Percentiles rank a stretch among this genome's conserved stretches.
Evolutionary conservation across 805 yeast genomes (phyloP).

Genomic region (Yarrowia bubula): DNA sequence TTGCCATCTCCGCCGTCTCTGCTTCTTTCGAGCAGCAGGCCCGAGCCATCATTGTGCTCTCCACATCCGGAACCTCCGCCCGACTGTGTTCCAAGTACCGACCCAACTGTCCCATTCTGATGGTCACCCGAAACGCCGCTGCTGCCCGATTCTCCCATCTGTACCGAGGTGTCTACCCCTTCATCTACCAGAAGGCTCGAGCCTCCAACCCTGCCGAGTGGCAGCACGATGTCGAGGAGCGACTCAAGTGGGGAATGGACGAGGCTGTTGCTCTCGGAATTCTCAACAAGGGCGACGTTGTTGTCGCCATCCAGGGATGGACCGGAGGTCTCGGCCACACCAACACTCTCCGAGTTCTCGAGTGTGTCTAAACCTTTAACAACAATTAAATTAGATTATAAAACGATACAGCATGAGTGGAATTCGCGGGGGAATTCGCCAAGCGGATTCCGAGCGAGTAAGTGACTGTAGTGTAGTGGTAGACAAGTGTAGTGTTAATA

Average conservation of each 20-base stretch:
- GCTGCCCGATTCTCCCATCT: conserved; percentile 95
- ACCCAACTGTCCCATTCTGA: conserved; percentile 94
- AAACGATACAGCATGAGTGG: conserved; percentile 1
- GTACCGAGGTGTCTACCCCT: conserved; percentile 98
- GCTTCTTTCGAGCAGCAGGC: conserved; percentile 96
- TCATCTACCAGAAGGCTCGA: conserved; percentile 66
- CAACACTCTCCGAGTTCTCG: conserved; percentile 91
- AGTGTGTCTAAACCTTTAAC: conserved; percentile 46
- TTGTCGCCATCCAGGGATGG: conserved; percentile 96
- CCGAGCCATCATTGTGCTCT: conserved; percentile 92
- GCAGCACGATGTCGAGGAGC: conserved; percentile 94
- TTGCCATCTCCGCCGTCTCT: conserved; percentile 94
- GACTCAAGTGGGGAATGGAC: conserved; percentile 88
- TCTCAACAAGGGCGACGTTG: conserved; percentile 80
- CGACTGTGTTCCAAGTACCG: conserved; percentile 96
- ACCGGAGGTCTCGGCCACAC: conserved; percentile 55
- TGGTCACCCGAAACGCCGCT: conserved; percentile 93
- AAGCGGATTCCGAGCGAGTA: neutral
- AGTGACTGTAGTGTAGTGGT: neutral
- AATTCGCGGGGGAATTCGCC: too few relatives aligned
- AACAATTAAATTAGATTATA: conserved; percentile 14
- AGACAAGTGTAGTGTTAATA: too few relatives aligned
- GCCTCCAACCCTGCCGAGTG: conserved; percentile 65
- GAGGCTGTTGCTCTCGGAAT: conserved; percentile 87
- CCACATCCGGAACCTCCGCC: conserved; percentile 93